Conservation (phyloP, 2,329 filamentous ascomycete species). For the Botrytis fabae region DNA sequence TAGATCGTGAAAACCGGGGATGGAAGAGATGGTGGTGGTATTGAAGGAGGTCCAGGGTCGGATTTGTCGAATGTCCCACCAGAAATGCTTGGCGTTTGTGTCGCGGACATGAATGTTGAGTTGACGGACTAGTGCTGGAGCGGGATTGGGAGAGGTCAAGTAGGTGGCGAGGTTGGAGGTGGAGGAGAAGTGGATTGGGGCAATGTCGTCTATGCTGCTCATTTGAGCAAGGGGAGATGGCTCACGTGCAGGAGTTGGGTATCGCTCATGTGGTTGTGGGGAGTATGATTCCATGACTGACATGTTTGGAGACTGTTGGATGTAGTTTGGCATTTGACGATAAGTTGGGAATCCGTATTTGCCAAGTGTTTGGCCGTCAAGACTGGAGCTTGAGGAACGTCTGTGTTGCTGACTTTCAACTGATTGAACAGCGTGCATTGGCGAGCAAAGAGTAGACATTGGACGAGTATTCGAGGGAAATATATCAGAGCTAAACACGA, state of each 20-base stretch:
- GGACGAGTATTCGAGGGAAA: constrained; percentile 35
- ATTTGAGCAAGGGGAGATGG: constrained; percentile 45
- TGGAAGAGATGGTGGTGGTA: constrained; percentile 65
- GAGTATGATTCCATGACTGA: constrained; percentile 43
- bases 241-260: constrained; percentile 44
- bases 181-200: constrained; percentile 39
- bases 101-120: constrained; percentile 69
- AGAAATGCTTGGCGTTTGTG: constrained; percentile 77
- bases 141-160: constrained; percentile 76
- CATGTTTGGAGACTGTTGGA: constrained; percentile 39
- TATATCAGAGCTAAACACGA: constrained; percentile 42
- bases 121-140: constrained; percentile 77
- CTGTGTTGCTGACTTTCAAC: constrained; percentile 49
- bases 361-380: constrained; percentile 65
- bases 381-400: constrained; percentile 65
- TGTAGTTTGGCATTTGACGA: constrained; percentile 65
- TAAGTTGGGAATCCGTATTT: constrained; percentile 85
- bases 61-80: constrained; percentile 93
- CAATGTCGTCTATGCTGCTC: constrained; percentile 39
- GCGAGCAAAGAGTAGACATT: constrained; percentile 40
- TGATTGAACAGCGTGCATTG: constrained; percentile 38
- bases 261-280: constrained; percentile 48
- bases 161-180: constrained; percentile 75
- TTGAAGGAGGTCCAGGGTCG: constrained; percentile 82
- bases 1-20: constrained; percentile 71